Percentiles rank a stretch among this genome's conserved stretches.
Evolutionary conservation across 768 basidiomycete genomes (phyloP).

Genomic region (Leccinellum albellum): DNA sequence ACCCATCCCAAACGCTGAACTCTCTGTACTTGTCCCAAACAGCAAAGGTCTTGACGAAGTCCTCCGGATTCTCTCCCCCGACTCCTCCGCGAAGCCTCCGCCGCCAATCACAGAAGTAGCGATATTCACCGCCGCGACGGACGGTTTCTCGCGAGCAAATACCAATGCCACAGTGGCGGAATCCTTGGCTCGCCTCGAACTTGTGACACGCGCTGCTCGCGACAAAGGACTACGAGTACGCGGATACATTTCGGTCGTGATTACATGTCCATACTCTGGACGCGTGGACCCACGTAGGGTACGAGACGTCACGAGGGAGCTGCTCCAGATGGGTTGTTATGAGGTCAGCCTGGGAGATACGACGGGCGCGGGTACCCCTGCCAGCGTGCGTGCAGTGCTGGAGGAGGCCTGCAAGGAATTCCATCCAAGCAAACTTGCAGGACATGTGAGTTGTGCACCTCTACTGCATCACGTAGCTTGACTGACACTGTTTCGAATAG

Average conservation of each 20-base stretch:
- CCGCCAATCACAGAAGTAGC: slow-evolving; percentile 79
- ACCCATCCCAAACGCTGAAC: too few relatives aligned
- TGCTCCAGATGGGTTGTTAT: slow-evolving; percentile 91
- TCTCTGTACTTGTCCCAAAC: slow-evolving; percentile 83
- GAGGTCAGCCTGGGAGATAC: slow-evolving; percentile 93
- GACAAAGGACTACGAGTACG: slow-evolving; percentile 64
- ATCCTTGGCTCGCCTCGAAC: slow-evolving; percentile 59
- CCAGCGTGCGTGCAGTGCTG: slow-evolving; percentile 62
- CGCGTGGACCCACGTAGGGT: slow-evolving; percentile 61
- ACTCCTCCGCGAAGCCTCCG: slow-evolving; percentile 32
- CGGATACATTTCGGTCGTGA: slow-evolving; percentile 83
- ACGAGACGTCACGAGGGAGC: slow-evolving; percentile 56
- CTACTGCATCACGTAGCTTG: too few relatives aligned
- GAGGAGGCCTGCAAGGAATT: slow-evolving; percentile 63
- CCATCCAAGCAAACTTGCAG: slow-evolving; percentile 68
- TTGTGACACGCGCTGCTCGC: slow-evolving; percentile 60
- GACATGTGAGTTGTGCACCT: slow-evolving; percentile 37
- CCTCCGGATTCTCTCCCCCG: slow-evolving; percentile 46
- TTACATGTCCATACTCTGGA: too few relatives aligned
- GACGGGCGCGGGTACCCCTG: slow-evolving; percentile 79
- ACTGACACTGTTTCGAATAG: slow-evolving; percentile 33
- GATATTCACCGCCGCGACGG: slow-evolving; percentile 84
- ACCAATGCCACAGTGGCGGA: slow-evolving; percentile 72
- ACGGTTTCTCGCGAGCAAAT: slow-evolving; percentile 82
- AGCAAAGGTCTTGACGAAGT: slow-evolving; percentile 71